These are phyloP conservation scores for Epicoccum nigrum DNA, from an alignment of 2,329 filamentous ascomycete genomes.

Conservation along the genomic window DNA sequence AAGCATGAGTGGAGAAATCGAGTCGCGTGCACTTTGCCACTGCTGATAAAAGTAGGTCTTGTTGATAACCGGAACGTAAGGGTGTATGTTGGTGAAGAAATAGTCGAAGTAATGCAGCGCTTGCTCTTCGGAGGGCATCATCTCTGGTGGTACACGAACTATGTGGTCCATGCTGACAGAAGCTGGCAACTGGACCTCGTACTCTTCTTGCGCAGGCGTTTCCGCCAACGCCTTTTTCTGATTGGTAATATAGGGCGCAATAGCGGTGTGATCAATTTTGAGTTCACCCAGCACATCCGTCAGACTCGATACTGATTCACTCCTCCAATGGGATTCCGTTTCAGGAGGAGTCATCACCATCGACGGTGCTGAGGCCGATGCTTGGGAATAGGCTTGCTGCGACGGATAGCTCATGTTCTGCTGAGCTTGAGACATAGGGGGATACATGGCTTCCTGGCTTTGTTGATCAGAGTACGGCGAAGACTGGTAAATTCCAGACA, in stretches of 20 bases:
- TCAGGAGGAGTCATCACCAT: constrained; percentile 49
- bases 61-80: constrained; percentile 89
- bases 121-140: constrained; percentile 89
- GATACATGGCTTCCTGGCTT: constrained; percentile 44
- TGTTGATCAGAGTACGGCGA: constrained; percentile 44
- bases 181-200: constrained; percentile 71
- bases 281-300: constrained; percentile 83
- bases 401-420: constrained; percentile 45
- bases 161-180: constrained; percentile 73
- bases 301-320: constrained; percentile 65
- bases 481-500: constrained; percentile 45
- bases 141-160: constrained; percentile 85
- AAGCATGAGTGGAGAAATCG: constrained; percentile 85
- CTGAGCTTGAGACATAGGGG: constrained; percentile 43
- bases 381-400: constrained; percentile 42
- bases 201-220: constrained; percentile 72
- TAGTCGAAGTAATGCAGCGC: constrained; percentile 85
- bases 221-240: constrained; percentile 63
- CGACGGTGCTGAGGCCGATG: constrained; percentile 30
- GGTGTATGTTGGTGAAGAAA: constrained; percentile 89
- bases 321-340: constrained; percentile 57
- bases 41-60: constrained; percentile 83
- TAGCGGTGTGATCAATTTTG: constrained; percentile 84
- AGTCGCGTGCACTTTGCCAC: constrained; percentile 81
- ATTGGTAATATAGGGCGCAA: constrained; percentile 83